Percentiles rank a stretch among this genome's conserved stretches.
Evolutionary conservation across 495 filamentous ascomycete genomes (phyloP).

Genomic region (Daldinia vernicosa): DNA sequence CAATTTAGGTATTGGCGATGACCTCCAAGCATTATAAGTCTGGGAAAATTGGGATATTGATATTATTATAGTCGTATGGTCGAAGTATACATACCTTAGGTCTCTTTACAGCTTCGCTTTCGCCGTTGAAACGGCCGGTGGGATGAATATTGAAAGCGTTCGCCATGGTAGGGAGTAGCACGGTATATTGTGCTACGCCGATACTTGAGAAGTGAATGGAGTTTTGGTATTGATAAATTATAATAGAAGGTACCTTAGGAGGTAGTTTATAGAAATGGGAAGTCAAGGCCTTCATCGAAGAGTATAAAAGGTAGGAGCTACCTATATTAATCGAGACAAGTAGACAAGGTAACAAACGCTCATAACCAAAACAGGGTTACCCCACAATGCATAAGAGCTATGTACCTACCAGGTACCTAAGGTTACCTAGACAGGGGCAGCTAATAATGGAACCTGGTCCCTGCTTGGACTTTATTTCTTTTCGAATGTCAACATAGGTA

Average conservation of each 20-base stretch:
- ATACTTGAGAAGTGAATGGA: no score
- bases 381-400: conserved; percentile 28
- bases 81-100: conserved; percentile 61
- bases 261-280: neutral
- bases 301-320: neutral
- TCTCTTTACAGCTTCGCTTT: conserved; percentile 70
- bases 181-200: neutral
- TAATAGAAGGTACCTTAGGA: neutral
- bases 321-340: neutral
- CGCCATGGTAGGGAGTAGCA: conserved; percentile 37
- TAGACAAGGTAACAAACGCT: conserved; percentile 8
- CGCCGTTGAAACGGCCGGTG: conserved; percentile 65
- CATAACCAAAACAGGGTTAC: conserved; percentile 22
- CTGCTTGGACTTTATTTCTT: conserved; percentile 1
- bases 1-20: conserved; percentile 10
- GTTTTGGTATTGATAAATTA: no score
- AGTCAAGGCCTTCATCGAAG: neutral
- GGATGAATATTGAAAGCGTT: conserved; percentile 69
- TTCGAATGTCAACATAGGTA: neutral
- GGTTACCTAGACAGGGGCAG: neutral
- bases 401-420: neutral
- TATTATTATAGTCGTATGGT: conserved; percentile 24
- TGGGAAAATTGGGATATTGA: neutral
- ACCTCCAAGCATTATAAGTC: neutral
- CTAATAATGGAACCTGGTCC: conserved; percentile 1